A percentile compares a stretch with the other conserved stretches of the same genome.
Conservation (phyloP, 2,329 filamentous ascomycete species). For the Claviceps pazoutovae region DNA sequence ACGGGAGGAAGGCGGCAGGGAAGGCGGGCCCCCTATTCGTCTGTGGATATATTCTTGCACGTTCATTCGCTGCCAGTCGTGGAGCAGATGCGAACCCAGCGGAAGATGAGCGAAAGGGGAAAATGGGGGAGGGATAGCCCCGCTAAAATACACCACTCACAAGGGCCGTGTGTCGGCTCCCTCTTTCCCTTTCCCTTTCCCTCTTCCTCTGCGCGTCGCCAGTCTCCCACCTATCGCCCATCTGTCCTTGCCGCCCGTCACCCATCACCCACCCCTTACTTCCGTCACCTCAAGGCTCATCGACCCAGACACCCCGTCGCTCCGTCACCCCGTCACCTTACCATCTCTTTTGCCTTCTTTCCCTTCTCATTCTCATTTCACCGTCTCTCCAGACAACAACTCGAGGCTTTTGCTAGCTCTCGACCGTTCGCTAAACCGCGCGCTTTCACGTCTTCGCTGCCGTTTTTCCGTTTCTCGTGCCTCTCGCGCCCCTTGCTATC, state of each 20-base stretch:
- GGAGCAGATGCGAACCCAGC: neutral
- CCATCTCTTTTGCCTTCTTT: constrained; percentile 13
- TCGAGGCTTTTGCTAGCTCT: constrained; percentile 38
- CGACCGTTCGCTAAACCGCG: constrained; percentile 16
- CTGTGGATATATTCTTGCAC: neutral
- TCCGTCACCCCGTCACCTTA: constrained; percentile 5
- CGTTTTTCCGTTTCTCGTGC: constrained; percentile 5
- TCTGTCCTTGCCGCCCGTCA: neutral
- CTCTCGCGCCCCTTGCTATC: constrained; percentile 1
- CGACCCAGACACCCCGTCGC: neutral
- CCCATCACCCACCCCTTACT: neutral
- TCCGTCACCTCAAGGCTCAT: constrained; percentile 4
- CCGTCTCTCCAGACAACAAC: constrained; percentile 11
- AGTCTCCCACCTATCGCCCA: constrained; percentile 10
- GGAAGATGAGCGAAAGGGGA: neutral
- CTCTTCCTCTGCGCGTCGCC: constrained; percentile 13
- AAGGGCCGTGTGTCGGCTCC: constrained; percentile 5
- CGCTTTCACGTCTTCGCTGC: constrained; percentile 5
- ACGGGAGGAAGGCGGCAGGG: neutral
- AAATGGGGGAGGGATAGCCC: neutral
- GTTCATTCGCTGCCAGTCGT: neutral
- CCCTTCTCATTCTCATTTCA: constrained; percentile 14
- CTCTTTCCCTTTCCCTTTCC: constrained; percentile 13
- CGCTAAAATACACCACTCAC: neutral
- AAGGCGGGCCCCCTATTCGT: neutral